Evolutionary conservation across 2,329 filamentous ascomycete species (phyloP).

Genomic region (Colletotrichum trifolii): DNA sequence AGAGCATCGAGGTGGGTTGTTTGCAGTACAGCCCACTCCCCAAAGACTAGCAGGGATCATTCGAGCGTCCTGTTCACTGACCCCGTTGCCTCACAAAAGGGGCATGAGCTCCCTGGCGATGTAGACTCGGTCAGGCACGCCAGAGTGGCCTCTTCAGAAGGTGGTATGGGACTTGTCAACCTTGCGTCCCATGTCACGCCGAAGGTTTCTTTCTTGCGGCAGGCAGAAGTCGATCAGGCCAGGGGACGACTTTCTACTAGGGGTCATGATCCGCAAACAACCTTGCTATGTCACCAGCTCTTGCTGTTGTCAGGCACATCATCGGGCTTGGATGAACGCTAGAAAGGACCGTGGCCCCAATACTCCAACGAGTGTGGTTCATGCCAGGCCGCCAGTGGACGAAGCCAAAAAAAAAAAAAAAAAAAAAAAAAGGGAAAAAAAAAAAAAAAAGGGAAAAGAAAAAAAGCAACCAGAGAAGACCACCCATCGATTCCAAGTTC

Average conservation of each 20-base stretch:
- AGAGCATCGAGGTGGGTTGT: conserved; percentile 39
- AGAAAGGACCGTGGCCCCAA: too few species aligned
- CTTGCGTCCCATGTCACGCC: conserved; percentile 23
- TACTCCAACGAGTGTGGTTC: too few species aligned
- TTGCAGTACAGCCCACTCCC: conserved; percentile 40
- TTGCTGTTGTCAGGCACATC: too few species aligned
- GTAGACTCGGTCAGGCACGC: conserved; percentile 15
- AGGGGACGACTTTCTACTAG: not conserved
- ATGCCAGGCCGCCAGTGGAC: too few species aligned
- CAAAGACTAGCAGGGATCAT: conserved; percentile 3
- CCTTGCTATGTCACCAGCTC: too few species aligned
- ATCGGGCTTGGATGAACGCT: too few species aligned
- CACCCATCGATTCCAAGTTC: too few species aligned
- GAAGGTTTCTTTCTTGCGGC: conserved; percentile 18
- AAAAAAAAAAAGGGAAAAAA: too few species aligned
- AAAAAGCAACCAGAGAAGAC: too few species aligned
- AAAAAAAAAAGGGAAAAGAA: too few species aligned
- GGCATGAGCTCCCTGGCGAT: not conserved
- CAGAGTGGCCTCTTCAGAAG: conserved; percentile 16
- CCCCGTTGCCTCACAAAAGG: not conserved
- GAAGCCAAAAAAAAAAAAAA: too few species aligned
- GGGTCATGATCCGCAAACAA: too few species aligned
- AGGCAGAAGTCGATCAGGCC: not conserved
- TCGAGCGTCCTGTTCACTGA: conserved; percentile 1
- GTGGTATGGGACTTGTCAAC: conserved; percentile 20